Evolutionary conservation across 2,329 filamentous ascomycete genomes (phyloP), one percentile per base, ranked within the genome.

Genomic region (Apiospora arundinis): DNA sequence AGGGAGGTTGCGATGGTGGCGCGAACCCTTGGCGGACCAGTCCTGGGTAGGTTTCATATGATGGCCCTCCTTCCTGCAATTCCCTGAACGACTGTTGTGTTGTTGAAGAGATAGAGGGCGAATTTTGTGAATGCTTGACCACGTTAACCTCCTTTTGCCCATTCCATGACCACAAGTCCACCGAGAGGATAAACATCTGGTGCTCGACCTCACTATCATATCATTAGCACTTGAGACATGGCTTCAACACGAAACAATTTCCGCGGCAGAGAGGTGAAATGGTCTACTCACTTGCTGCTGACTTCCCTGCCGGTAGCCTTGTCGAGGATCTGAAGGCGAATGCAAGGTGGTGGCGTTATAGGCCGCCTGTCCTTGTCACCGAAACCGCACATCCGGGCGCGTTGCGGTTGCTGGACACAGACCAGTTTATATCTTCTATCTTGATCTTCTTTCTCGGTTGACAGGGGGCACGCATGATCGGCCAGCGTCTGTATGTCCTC

Each of bases 361-460:
- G 96, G 96, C 74, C 96, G 90, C 75, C 96, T 93, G 82, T 99
- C 96, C 93, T 98, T 99, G 85, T 99, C 96, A 74, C 96, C 96
- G 84, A 98, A 99, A 9, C 96, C 96, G 84, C 96, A 99, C 96
- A 98, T 98, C 73, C 96, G 93, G 75, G 96, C 96, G 77, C 96
- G 91, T 77, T 94, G 88, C 68, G 96, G 96, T 82, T 98, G 95
- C 84, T 99, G 96, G 75, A 93, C 91, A 72, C 98, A 94, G 75
- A 92, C 86, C 68, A 97, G 88, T 73, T 91, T 92, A 75, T 73
- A 65, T 11, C 28, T 32, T 28, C 69, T 23, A 6, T 44, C 49
- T 5, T 25, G 28, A 18, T 70, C 69, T 11, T 45, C 40, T 12
- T 44, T 60, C 32, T 49, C 49, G 4, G 66, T 32, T 7, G 46